A percentile compares a stretch with the other conserved stretches of the same genome.
phyloP scores from a whole-genome alignment of 139 green algal genomes.

The Coccomyxa sp. region DNA sequence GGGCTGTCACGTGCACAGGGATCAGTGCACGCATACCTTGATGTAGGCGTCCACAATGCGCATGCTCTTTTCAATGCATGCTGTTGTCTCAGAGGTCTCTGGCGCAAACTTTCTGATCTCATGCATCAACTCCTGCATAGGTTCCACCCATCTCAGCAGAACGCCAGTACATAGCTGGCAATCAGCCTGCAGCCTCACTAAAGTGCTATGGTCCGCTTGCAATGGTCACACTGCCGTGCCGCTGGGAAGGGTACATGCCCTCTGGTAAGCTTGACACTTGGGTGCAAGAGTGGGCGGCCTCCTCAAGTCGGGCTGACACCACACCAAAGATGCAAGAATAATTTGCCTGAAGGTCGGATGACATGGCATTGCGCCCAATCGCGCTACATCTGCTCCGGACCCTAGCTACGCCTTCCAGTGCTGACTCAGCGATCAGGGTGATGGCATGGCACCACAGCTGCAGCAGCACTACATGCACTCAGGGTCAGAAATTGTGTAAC shows the following conservation, averaged over 20 bases:
- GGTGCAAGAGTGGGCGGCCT: neutral
- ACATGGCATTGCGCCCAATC: slow-evolving; percentile 63
- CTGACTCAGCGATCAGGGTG: slow-evolving; percentile 33
- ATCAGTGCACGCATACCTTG: slow-evolving; percentile 26
- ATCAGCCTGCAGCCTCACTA: neutral
- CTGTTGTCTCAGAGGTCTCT: neutral
- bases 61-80: slow-evolving; percentile 16
- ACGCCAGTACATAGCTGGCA: neutral
- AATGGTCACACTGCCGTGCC: neutral
- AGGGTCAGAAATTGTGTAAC: neutral
- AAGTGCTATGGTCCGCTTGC: neutral
- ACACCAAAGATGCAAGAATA: neutral
- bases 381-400: slow-evolving; percentile 49
- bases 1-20: neutral
- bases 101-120: too few relatives aligned
- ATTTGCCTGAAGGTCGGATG: slow-evolving; percentile 36
- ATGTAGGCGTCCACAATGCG: slow-evolving; percentile 60
- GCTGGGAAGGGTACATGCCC: too few relatives aligned
- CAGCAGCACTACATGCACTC: neutral
- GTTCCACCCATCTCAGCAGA: slow-evolving; percentile 28
- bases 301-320: neutral
- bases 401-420: slow-evolving; percentile 50
- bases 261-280: neutral
- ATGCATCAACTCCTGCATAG: slow-evolving; percentile 27
- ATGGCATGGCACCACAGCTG: slow-evolving; percentile 53